Evolutionary conservation across 2,329 filamentous ascomycete genomes (phyloP).

Genomic region (Hypoxylon sp.): DNA sequence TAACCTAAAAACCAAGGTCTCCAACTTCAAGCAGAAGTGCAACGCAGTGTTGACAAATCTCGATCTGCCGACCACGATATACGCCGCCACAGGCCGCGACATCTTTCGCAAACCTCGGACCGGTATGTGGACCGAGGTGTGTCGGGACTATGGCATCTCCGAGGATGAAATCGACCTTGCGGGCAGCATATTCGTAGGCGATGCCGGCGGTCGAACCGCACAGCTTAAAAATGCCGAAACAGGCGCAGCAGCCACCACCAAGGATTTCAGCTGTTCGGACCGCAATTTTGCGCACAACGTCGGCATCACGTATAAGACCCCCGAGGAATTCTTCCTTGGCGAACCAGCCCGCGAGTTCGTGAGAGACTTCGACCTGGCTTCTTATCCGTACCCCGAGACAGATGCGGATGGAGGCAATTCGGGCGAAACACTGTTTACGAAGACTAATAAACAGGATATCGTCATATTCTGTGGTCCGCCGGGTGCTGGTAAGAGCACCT

Average conservation of each 20-base stretch:
- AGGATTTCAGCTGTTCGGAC: constrained; percentile 77
- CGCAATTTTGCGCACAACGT: constrained; percentile 89
- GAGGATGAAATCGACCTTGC: constrained; percentile 75
- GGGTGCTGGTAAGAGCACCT: constrained; percentile 91
- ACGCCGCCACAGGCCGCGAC: constrained; percentile 88
- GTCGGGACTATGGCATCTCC: constrained; percentile 71
- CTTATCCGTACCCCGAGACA: constrained; percentile 64
- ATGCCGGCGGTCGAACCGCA: constrained; percentile 78
- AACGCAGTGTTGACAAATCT: constrained; percentile 77
- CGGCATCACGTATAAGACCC: constrained; percentile 84
- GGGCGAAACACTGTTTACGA: constrained; percentile 65
- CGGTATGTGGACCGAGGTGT: constrained; percentile 85
- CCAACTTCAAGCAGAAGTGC: constrained; percentile 87
- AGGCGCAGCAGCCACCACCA: constrained; percentile 54
- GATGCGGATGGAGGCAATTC: constrained; percentile 9
- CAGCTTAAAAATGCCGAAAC: constrained; percentile 62
- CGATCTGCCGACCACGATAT: constrained; percentile 82
- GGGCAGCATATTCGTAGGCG: constrained; percentile 87
- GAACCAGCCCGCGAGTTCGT: constrained; percentile 75
- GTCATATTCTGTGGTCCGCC: constrained; percentile 91
- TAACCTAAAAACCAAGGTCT: constrained; percentile 72
- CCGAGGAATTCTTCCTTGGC: constrained; percentile 90
- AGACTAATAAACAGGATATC: constrained; percentile 77
- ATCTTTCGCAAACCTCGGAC: constrained; percentile 86
- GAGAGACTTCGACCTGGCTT: constrained; percentile 78